Evolutionary conservation across 441 rosid genomes (phyloP).

Genomic region (Jatropha multifida): DNA sequence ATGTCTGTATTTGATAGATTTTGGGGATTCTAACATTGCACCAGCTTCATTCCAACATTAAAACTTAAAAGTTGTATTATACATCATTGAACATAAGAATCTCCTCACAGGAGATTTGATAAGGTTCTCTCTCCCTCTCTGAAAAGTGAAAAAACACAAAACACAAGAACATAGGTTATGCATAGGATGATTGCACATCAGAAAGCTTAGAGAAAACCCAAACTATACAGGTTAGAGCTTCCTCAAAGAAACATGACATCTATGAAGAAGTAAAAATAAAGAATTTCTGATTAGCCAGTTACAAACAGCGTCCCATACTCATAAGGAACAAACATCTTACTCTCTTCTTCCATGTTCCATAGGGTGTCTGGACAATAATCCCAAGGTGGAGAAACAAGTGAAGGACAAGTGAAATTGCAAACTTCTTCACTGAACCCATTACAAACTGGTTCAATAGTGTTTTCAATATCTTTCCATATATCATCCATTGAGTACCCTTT

Average conservation of each 20-base stretch:
- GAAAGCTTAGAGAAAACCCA: constrained; percentile 40
- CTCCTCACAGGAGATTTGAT: constrained; percentile 34
- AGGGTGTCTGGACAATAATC: constrained; percentile 53
- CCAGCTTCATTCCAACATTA: constrained; percentile 9
- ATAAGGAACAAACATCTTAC: constrained; percentile 49
- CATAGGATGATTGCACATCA: constrained; percentile 41
- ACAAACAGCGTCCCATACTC: constrained; percentile 40
- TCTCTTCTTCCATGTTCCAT: constrained; percentile 67
- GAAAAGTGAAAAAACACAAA: constrained; percentile 43
- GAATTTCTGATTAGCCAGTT: constrained; percentile 54
- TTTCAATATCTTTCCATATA: constrained; percentile 90
- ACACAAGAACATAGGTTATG: constrained; percentile 35
- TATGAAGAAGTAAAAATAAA: constrained; percentile 54
- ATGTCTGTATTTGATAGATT: not conserved
- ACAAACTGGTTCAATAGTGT: constrained; percentile 47
- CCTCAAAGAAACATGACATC: constrained; percentile 33
- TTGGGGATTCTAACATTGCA: not conserved
- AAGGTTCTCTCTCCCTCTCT: constrained; percentile 35
- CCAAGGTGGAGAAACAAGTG: constrained; percentile 60
- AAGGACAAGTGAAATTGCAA: constrained; percentile 47
- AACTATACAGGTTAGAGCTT: constrained; percentile 44
- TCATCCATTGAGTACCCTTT: constrained; percentile 77
- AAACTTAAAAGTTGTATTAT: constrained; percentile 34
- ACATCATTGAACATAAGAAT: constrained; percentile 37
- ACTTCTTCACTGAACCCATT: constrained; percentile 49